A percentile compares a stretch with the other conserved stretches of the same genome.
Evolutionary conservation across 2,329 filamentous ascomycete species (phyloP).

Genomic region (Talaromyces sp.): DNA sequence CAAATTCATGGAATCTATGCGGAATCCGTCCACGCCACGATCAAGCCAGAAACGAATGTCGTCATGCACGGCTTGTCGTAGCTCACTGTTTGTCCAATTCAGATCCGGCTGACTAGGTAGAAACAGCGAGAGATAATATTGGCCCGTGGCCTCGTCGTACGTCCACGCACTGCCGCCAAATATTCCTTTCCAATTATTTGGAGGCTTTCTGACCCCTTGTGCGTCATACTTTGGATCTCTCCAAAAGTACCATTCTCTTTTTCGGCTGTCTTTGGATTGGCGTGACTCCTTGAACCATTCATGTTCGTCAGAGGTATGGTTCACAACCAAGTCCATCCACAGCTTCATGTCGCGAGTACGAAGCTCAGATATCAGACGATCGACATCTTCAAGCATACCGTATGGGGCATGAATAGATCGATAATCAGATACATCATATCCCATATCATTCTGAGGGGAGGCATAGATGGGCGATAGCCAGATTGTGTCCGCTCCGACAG

Average conservation of each 20-base stretch:
- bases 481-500: neutral
- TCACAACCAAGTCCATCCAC: conserved; percentile 51
- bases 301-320: conserved; percentile 40
- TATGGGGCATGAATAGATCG: neutral
- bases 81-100: conserved; percentile 70
- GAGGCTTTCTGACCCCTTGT: conserved; percentile 45
- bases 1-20: conserved; percentile 67
- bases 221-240: conserved; percentile 47
- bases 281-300: conserved; percentile 16
- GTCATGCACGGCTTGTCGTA: conserved; percentile 65
- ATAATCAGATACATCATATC: neutral
- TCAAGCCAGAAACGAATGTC: conserved; percentile 73
- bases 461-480: neutral
- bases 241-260: conserved; percentile 29
- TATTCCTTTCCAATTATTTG: conserved; percentile 12
- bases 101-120: conserved; percentile 71
- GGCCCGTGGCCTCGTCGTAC: conserved; percentile 63
- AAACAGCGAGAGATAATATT: conserved; percentile 73
- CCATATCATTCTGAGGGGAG: neutral
- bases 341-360: conserved; percentile 50
- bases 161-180: conserved; percentile 39
- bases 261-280: neutral
- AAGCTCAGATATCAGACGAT: conserved; percentile 44
- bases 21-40: conserved; percentile 67
- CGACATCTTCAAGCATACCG: conserved; percentile 48